A percentile compares a stretch with the other conserved stretches of the same genome.
Evolutionary conservation across 768 basidiomycete species (phyloP).

Genomic region (Xerocomellus intermedius): DNA sequence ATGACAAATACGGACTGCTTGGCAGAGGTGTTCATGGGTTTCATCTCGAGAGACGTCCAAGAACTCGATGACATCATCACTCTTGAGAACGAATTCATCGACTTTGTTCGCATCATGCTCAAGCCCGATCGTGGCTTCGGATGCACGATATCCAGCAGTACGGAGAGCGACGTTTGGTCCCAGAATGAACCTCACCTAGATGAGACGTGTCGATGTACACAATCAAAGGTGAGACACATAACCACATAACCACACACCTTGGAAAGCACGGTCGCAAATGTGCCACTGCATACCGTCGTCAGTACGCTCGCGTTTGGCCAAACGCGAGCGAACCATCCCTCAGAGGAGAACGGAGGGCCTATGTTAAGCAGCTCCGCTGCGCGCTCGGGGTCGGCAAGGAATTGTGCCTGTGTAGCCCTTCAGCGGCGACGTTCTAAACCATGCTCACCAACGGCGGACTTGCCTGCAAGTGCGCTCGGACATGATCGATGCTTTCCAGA

Average conservation of each 20-base stretch:
- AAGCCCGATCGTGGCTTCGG: slow-evolving; percentile 7
- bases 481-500: slow-evolving; percentile 8
- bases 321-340: slow-evolving; percentile 18
- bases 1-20: slow-evolving; percentile 11
- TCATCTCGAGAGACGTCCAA: slow-evolving; percentile 13
- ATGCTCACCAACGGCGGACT: not conserved
- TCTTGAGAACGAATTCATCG: slow-evolving; percentile 9
- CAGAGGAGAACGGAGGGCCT: slow-evolving; percentile 7
- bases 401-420: not conserved
- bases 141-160: slow-evolving; percentile 7
- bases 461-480: slow-evolving; percentile 17
- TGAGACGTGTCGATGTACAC: not conserved
- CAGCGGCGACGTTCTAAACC: too few species aligned
- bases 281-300: slow-evolving; percentile 8
- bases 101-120: not conserved
- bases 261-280: slow-evolving; percentile 9
- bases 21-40: slow-evolving; percentile 12
- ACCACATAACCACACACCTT: slow-evolving; percentile 3
- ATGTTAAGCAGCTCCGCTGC: slow-evolving; percentile 20
- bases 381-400: slow-evolving; percentile 14
- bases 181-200: slow-evolving; percentile 15
- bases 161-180: slow-evolving; percentile 4
- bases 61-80: slow-evolving; percentile 15
- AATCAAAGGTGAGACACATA: not conserved
- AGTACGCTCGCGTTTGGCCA: slow-evolving; percentile 13